Conservation (phyloP, 345 rosid genomes). For the Brassica rapa region DNA sequence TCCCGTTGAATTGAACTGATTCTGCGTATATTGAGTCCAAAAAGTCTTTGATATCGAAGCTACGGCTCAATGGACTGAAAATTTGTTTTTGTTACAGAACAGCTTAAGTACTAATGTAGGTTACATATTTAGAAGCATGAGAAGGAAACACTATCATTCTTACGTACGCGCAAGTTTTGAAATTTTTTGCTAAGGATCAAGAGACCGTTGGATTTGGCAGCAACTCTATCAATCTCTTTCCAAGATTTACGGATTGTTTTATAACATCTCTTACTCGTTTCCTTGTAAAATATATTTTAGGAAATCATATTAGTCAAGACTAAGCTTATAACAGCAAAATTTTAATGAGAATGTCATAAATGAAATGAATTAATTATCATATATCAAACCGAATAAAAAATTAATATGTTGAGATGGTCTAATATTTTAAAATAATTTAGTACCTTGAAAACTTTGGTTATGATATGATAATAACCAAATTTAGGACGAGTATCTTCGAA, state of each 20-base stretch:
- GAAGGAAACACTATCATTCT: neutral
- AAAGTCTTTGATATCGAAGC: conserved; percentile 32
- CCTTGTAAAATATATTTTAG: conserved; percentile 44
- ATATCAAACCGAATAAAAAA: neutral
- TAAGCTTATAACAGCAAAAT: neutral
- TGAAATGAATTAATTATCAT: neutral
- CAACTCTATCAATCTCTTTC: conserved; percentile 55
- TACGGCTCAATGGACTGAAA: conserved; percentile 36
- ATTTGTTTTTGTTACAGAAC: neutral
- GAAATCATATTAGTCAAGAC: neutral
- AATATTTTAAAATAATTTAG: neutral
- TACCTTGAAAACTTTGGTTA: conserved; percentile 59
- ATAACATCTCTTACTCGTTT: conserved; percentile 61
- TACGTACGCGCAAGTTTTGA: conserved; percentile 59
- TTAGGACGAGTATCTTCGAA: conserved; percentile 50
- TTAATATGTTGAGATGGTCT: neutral
- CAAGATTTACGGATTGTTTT: conserved; percentile 55
- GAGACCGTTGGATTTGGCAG: conserved; percentile 54
- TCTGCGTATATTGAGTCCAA: conserved; percentile 15
- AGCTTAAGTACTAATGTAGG: neutral
- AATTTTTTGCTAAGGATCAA: conserved; percentile 51
- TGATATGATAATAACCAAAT: conserved; percentile 50
- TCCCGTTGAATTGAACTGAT: conserved; percentile 52
- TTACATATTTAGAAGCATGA: conserved; percentile 1
- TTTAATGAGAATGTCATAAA: neutral